Conservation (phyloP, 495 filamentous ascomycete genomes). For the Aspergillus taichungensis region DNA sequence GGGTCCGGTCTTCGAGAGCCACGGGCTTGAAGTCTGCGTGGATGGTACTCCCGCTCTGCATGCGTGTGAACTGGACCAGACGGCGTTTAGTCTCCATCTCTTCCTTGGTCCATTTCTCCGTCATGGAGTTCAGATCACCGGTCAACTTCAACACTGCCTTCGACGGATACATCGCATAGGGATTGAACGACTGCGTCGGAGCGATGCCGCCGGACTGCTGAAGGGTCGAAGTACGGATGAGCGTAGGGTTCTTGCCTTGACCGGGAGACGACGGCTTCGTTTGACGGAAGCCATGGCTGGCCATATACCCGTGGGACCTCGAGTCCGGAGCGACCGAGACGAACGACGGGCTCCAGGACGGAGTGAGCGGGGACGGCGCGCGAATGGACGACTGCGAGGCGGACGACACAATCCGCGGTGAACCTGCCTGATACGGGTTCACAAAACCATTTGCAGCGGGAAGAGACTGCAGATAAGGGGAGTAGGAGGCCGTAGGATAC, state of each 20-base stretch:
- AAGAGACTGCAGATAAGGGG: slow-evolving; percentile 35
- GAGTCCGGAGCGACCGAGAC: slow-evolving; percentile 20
- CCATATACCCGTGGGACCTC: slow-evolving; percentile 21
- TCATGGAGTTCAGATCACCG: slow-evolving; percentile 77
- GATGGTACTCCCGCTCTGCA: slow-evolving; percentile 67
- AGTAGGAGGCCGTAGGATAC: slow-evolving; percentile 34
- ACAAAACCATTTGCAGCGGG: slow-evolving; percentile 26
- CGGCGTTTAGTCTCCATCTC: slow-evolving; percentile 69
- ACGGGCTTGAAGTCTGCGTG: slow-evolving; percentile 65
- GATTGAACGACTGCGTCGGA: slow-evolving; percentile 54
- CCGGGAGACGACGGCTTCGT: slow-evolving; percentile 35
- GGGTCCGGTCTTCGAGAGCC: slow-evolving; percentile 53
- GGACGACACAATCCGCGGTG: slow-evolving; percentile 24
- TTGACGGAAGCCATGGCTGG: slow-evolving; percentile 24
- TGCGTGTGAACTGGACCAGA: slow-evolving; percentile 76
- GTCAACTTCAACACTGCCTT: slow-evolving; percentile 80
- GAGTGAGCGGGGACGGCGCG: slow-evolving; percentile 34
- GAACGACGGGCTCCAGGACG: slow-evolving; percentile 38
- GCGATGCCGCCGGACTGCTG: slow-evolving; percentile 45
- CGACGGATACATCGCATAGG: slow-evolving; percentile 73
- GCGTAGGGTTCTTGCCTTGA: slow-evolving; percentile 47
- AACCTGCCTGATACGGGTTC: slow-evolving; percentile 19
- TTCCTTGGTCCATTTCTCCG: slow-evolving; percentile 64
- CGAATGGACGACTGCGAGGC: slow-evolving; percentile 29
- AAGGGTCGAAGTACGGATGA: slow-evolving; percentile 81